A percentile compares a stretch with the other conserved stretches of the same genome.
Conservation (phyloP, 148 eudicot species). For the Cornus florida region DNA sequence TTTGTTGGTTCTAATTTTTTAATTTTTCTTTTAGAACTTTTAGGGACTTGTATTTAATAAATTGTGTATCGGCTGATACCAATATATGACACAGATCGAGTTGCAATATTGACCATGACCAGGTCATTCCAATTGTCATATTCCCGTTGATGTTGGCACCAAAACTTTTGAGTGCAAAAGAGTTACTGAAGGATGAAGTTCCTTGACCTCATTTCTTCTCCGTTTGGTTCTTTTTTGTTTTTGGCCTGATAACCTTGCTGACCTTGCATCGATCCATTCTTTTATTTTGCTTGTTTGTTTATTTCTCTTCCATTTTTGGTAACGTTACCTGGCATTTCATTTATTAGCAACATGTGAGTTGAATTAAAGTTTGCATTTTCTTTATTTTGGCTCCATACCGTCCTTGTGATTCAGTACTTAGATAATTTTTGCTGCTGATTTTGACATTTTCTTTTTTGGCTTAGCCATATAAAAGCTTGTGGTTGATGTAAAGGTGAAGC, state of each 20-base stretch:
- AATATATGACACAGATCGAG: too few species aligned
- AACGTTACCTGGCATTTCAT: not conserved
- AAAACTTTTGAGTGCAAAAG: not conserved
- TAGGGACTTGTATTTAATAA: too few species aligned
- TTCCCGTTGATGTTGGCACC: not conserved
- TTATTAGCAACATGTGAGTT: not conserved
- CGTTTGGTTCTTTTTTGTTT: not conserved
- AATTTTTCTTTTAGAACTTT: not conserved
- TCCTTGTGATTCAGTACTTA: not conserved
- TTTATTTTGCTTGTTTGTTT: not conserved
- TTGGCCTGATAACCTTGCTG: not conserved
- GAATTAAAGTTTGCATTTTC: not conserved
- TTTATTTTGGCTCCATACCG: not conserved
- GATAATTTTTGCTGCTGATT: not conserved
- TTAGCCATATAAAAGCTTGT: constrained; percentile 13
- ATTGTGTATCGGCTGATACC: too few species aligned
- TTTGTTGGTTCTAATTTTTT: not conserved
- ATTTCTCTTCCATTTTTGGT: not conserved
- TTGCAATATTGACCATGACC: too few species aligned
- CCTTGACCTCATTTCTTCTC: not conserved
- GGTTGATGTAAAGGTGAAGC: constrained; percentile 4
- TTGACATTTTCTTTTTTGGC: not conserved
- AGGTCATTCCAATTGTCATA: not conserved
- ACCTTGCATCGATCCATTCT: not conserved
- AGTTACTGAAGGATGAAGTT: too few species aligned